Percentiles rank a stretch among this genome's conserved stretches.
These are phyloP conservation scores for Diplocarpon mali DNA, from an alignment of 2,329 filamentous ascomycete species.

Conservation along the genomic window DNA sequence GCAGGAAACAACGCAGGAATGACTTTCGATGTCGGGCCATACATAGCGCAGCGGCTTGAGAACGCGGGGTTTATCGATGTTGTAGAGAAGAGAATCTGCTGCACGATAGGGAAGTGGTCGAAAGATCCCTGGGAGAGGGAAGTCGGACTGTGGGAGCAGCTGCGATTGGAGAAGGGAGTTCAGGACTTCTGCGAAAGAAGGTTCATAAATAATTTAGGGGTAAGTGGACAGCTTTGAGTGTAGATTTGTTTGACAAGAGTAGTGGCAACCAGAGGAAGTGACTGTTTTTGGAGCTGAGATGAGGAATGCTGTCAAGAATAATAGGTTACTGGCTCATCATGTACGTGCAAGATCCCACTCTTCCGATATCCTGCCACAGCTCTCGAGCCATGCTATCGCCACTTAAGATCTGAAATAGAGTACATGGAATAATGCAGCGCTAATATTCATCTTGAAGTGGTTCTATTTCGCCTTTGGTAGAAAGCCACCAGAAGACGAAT, in stretches of 20 bases:
- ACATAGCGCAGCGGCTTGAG: constrained; percentile 23
- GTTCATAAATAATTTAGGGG: constrained; percentile 10
- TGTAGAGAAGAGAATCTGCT: constrained; percentile 30
- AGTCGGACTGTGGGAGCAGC: constrained; percentile 12
- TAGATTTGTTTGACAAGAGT: neutral
- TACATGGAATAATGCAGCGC: no score
- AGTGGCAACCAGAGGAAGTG: constrained; percentile 12
- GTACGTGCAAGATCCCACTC: no score
- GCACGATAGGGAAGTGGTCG: constrained; percentile 37
- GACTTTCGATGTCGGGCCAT: constrained; percentile 12
- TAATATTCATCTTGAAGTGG: neutral
- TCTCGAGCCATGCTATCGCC: no score
- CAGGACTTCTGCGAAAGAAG: constrained; percentile 13
- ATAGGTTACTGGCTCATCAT: constrained; percentile 7
- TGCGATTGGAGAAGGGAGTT: constrained; percentile 8
- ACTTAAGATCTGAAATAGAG: no score
- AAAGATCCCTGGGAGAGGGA: constrained; percentile 26
- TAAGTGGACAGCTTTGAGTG: neutral
- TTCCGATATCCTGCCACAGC: no score
- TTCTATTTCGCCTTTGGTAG: constrained; percentile 8
- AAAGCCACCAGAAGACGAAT: constrained; percentile 1
- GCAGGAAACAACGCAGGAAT: constrained; percentile 11
- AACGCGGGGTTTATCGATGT: constrained; percentile 34
- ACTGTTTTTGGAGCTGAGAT: constrained; percentile 9
- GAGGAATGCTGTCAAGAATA: constrained; percentile 10